A percentile compares a stretch with the other conserved stretches of the same genome.
These are phyloP conservation scores for Tubosaeta sp. DNA, from an alignment of 768 basidiomycete species.

Conservation along the genomic window DNA sequence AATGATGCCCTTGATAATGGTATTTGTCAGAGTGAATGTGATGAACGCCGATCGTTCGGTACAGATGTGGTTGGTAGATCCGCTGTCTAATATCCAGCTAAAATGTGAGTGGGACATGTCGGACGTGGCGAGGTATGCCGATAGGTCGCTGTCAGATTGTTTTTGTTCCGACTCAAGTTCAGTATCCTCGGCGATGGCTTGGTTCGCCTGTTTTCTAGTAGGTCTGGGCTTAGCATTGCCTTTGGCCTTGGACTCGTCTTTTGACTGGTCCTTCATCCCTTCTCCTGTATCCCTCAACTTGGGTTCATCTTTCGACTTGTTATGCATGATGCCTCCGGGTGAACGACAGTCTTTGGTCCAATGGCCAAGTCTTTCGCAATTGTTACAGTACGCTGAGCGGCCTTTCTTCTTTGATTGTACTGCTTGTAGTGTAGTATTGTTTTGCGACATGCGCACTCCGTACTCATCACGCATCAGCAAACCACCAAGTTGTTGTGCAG, in stretches of 20 bases:
- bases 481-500: no score
- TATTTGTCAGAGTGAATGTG: neutral
- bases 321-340: no score
- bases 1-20: constrained; percentile 5
- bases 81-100: constrained; percentile 6
- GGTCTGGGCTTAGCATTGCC: neutral
- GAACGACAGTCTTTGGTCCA: no score
- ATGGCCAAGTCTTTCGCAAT: no score
- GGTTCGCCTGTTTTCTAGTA: neutral
- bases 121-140: neutral
- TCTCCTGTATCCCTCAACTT: no score
- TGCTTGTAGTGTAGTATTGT: no score
- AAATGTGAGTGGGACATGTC: neutral
- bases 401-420: no score
- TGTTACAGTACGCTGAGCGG: no score
- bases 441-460: no score
- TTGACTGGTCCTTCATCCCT: no score
- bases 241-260: neutral
- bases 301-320: no score
- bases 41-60: neutral
- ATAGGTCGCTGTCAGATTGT: neutral
- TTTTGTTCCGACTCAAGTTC: neutral
- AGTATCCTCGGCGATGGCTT: neutral
- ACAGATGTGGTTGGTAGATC: constrained; percentile 3
- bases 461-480: no score